A percentile compares a stretch with the other conserved stretches of the same genome.
Conservation (phyloP, 2,329 filamentous ascomycete genomes). For the Aschersonia sp. region DNA sequence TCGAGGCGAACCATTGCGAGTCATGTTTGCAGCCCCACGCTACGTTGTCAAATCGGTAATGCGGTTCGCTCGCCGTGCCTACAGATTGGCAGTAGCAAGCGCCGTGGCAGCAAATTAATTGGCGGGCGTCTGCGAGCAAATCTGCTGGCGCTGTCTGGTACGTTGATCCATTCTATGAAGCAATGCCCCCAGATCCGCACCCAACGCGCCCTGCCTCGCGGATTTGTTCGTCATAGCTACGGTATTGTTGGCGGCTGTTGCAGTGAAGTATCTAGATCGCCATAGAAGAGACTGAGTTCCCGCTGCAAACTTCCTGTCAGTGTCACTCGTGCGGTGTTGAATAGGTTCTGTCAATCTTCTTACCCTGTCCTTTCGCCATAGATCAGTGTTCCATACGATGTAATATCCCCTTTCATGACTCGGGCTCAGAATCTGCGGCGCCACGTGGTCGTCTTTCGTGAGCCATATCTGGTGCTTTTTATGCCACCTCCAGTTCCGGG, state of each 20-base stretch:
- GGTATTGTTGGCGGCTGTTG: conserved; percentile 16
- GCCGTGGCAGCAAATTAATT: too few species aligned
- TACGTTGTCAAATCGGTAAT: too few species aligned
- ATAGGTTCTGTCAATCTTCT: conserved; percentile 16
- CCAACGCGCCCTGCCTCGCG: too few species aligned
- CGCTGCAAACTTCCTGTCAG: conserved; percentile 26
- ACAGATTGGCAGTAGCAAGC: too few species aligned
- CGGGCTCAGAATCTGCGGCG: conserved; percentile 42
- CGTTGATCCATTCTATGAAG: neutral
- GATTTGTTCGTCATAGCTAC: conserved; percentile 4
- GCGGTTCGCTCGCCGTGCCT: too few species aligned
- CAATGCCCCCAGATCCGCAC: neutral
- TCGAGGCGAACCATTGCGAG: too few species aligned
- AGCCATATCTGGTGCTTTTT: conserved; percentile 53
- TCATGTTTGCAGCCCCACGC: too few species aligned
- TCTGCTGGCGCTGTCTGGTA: too few species aligned
- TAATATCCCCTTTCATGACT: conserved; percentile 52
- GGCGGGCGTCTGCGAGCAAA: too few species aligned
- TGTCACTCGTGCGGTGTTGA: neutral
- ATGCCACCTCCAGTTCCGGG: conserved; percentile 54
- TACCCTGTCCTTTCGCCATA: conserved; percentile 50
- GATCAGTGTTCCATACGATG: conserved; percentile 48
- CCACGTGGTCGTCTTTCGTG: conserved; percentile 53
- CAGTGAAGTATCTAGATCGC: conserved; percentile 40
- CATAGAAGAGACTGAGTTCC: conserved; percentile 46